Percentiles rank a stretch among this genome's conserved stretches.
Conservation (phyloP, 371 early-diverging fungal genomes). For the Parasitella parasitica region DNA sequence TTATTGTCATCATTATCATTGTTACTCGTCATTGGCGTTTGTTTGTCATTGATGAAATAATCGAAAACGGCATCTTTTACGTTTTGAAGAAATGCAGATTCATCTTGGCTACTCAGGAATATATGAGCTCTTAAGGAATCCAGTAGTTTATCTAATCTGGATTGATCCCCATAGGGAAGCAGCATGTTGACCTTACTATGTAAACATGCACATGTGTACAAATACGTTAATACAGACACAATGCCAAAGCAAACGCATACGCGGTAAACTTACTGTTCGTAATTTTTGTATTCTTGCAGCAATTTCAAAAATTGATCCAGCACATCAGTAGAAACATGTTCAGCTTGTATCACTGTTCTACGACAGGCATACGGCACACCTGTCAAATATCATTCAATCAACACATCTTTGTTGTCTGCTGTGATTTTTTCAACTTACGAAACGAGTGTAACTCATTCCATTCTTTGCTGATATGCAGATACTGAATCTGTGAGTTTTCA, state of each 20-base stretch:
- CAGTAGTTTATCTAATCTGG: constrained; percentile 48
- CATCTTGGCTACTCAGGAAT: constrained; percentile 34
- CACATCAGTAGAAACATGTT: constrained; percentile 45
- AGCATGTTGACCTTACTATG: constrained; percentile 40
- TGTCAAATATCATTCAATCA: constrained; percentile 8
- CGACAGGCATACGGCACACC: constrained; percentile 56
- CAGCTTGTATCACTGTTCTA: constrained; percentile 40
- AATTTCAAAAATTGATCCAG: constrained; percentile 47
- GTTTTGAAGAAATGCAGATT: constrained; percentile 32
- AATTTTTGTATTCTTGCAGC: constrained; percentile 52
- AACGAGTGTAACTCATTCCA: constrained; percentile 47
- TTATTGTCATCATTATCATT: background rate
- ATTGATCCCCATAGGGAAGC: constrained; percentile 19
- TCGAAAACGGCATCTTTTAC: constrained; percentile 30
- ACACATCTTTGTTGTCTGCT: too few species aligned
- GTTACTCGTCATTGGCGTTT: background rate
- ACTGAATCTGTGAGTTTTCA: constrained; percentile 60
- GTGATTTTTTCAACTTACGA: constrained; percentile 31
- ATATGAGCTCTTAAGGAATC: constrained; percentile 45
- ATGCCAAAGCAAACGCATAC: too few species aligned
- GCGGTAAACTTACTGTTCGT: constrained; percentile 64
- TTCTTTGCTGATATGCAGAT: constrained; percentile 50
- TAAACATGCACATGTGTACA: background rate
- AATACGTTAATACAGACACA: background rate
- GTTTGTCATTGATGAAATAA: constrained; percentile 9